Conservation (phyloP, 371 early-diverging fungal genomes). For the Syncephalastrum monosporum region DNA sequence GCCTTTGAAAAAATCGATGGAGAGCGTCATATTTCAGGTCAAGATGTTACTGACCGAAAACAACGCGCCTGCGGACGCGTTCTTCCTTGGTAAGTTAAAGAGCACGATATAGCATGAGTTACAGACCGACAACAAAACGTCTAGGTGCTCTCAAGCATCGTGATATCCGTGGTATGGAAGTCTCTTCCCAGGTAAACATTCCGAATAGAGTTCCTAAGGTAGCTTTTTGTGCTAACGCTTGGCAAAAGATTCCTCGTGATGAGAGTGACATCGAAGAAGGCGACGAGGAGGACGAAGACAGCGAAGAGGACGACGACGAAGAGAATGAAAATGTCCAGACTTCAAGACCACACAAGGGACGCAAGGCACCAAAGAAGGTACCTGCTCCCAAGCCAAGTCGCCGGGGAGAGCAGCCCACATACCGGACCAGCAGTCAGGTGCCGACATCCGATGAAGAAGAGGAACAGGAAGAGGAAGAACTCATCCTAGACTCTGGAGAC, state of each 20-base stretch:
- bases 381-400: background rate
- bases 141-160: conserved; percentile 72
- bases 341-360: background rate
- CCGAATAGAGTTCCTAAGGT: background rate
- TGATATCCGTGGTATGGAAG: conserved; percentile 67
- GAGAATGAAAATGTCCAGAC: background rate
- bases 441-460: conserved; percentile 19
- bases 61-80: conserved; percentile 57
- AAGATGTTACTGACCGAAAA: conserved; percentile 74
- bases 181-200: conserved; percentile 68
- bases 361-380: conserved; percentile 1
- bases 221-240: background rate
- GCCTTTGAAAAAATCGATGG: conserved; percentile 67
- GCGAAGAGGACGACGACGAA: conserved; percentile 11
- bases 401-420: conserved; percentile 1
- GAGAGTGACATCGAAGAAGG: conserved; percentile 13
- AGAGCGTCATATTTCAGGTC: conserved; percentile 74
- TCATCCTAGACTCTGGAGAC: too few species aligned
- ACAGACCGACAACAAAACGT: background rate
- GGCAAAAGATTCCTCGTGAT: conserved; percentile 23
- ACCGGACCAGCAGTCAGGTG: conserved; percentile 22
- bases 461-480: conserved; percentile 15
- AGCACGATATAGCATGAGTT: conserved; percentile 3
- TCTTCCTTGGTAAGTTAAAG: conserved; percentile 51
- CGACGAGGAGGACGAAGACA: conserved; percentile 16